A percentile compares a stretch with the other conserved stretches of the same genome.
phyloP scores from a whole-genome alignment of 345 rosid species.

The Eucalyptus virginea region DNA sequence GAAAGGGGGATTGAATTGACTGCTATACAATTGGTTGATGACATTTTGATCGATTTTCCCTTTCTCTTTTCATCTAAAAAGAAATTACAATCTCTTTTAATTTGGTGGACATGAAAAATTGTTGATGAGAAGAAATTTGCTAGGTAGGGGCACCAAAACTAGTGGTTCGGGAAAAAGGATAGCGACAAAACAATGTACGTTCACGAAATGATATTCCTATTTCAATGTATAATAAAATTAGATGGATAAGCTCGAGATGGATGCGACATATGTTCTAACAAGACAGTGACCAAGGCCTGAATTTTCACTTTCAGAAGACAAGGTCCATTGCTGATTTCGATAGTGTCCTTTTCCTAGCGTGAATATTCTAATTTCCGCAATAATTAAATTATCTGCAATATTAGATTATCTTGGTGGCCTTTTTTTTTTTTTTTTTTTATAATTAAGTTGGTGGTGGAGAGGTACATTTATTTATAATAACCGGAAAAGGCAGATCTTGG shows the following conservation, averaged over 20 bases:
- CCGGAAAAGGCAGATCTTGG: neutral
- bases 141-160: neutral
- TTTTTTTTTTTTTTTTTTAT: neutral
- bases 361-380: neutral
- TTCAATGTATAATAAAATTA: neutral
- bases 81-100: neutral
- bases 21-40: neutral
- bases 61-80: neutral
- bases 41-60: neutral
- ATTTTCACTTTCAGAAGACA: neutral
- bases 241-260: neutral
- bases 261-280: neutral
- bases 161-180: neutral
- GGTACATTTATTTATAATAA: neutral
- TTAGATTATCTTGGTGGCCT: neutral
- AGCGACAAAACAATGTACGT: neutral
- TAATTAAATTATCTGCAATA: neutral
- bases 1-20: accelerated
- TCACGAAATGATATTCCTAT: neutral
- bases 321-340: neutral
- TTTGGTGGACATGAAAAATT: neutral
- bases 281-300: neutral
- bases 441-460: neutral
- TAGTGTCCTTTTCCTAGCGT: neutral
- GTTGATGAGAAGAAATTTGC: neutral